Conservation (phyloP, 1,139 yeast genomes). For the Tardiomyces depauwii region DNA sequence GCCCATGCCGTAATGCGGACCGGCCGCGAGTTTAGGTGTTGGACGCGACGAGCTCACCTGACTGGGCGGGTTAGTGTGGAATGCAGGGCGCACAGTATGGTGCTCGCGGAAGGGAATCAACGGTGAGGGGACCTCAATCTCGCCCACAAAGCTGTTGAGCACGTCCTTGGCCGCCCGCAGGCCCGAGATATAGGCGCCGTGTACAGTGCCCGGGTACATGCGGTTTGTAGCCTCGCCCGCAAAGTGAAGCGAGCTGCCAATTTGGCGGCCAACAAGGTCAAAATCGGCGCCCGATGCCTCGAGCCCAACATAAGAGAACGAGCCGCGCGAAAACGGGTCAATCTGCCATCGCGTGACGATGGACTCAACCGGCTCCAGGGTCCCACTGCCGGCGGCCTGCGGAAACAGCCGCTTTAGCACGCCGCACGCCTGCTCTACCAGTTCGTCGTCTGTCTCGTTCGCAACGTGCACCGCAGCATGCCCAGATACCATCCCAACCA, state of each 20-base stretch:
- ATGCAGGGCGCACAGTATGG: not conserved
- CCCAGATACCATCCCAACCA: slow-evolving; percentile 31
- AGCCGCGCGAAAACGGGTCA: slow-evolving; percentile 30
- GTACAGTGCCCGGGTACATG: slow-evolving; percentile 33
- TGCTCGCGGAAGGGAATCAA: slow-evolving; percentile 17
- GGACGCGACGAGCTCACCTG: not conserved
- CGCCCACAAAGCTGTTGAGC: slow-evolving; percentile 29
- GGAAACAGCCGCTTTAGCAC: slow-evolving; percentile 23
- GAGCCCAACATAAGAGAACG: slow-evolving; percentile 32
- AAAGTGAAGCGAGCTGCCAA: slow-evolving; percentile 27
- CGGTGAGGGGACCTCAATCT: slow-evolving; percentile 29
- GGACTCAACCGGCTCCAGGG: slow-evolving; percentile 25
- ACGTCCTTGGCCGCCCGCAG: slow-evolving; percentile 33
- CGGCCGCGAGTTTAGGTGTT: not conserved
- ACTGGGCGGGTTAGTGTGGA: not conserved
- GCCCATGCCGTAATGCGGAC: not conserved
- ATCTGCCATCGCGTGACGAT: slow-evolving; percentile 35
- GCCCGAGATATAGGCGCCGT: slow-evolving; percentile 35
- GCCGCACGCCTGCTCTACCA: slow-evolving; percentile 25
- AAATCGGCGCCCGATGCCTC: slow-evolving; percentile 34
- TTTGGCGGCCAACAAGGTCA: slow-evolving; percentile 30
- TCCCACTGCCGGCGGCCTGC: slow-evolving; percentile 5
- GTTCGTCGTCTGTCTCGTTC: slow-evolving; percentile 22
- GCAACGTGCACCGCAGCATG: slow-evolving; percentile 27
- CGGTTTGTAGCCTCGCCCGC: slow-evolving; percentile 37